Conservation (phyloP, 495 filamentous ascomycete genomes). For the Neurospora sp. region DNA sequence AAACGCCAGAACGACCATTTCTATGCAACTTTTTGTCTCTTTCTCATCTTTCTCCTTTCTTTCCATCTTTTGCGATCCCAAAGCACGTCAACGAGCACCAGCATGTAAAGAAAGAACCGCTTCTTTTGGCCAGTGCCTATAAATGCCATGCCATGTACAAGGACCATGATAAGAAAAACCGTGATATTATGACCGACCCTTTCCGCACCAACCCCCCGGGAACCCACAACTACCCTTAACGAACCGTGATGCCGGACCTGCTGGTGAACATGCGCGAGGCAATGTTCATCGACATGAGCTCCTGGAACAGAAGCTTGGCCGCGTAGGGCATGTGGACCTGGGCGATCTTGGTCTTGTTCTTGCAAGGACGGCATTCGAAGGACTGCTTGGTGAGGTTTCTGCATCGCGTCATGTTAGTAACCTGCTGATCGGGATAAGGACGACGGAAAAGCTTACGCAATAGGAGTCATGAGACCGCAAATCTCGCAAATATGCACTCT, state of each 20-base stretch:
- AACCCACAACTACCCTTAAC: slow-evolving; percentile 25
- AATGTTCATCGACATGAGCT: slow-evolving; percentile 96
- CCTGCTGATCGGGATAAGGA: not conserved
- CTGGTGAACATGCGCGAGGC: slow-evolving; percentile 93
- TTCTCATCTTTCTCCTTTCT: not conserved
- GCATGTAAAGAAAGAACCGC: not conserved
- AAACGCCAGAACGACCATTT: slow-evolving; percentile 15
- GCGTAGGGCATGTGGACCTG: slow-evolving; percentile 97
- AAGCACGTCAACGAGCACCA: not conserved
- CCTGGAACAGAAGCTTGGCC: slow-evolving; percentile 97
- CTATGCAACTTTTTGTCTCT: slow-evolving; percentile 10
- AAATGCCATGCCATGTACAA: not conserved
- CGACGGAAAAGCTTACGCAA: slow-evolving; percentile 66
- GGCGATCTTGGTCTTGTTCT: slow-evolving; percentile 96
- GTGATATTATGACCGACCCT: not conserved
- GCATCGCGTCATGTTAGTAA: not conserved
- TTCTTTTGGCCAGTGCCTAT: not conserved
- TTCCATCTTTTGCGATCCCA: not conserved
- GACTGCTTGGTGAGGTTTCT: slow-evolving; percentile 92
- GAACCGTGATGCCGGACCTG: slow-evolving; percentile 59
- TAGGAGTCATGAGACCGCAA: slow-evolving; percentile 96
- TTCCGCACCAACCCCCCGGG: not conserved
- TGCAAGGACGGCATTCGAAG: slow-evolving; percentile 93
- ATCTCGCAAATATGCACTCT: slow-evolving; percentile 97
- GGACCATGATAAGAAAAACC: not conserved